Evolutionary conservation across 2,329 filamentous ascomycete genomes (phyloP).

Genomic region (Zasmidium angulare): DNA sequence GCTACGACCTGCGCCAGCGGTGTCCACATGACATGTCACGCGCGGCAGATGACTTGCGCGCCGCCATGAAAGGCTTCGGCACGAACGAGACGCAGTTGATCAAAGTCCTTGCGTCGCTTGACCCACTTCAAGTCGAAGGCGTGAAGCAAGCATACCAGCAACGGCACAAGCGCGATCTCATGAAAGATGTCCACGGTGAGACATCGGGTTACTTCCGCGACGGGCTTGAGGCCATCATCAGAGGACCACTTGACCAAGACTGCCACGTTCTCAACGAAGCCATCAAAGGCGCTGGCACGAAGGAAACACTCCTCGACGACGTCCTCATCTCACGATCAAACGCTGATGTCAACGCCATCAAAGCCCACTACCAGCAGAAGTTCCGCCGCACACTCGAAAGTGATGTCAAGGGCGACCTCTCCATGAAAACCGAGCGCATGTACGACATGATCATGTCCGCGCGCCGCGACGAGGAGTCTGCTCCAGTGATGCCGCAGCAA

Average conservation of each 20-base stretch:
- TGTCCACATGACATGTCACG: slow-evolving; percentile 65
- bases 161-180: slow-evolving; percentile 65
- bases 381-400: slow-evolving; percentile 67
- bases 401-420: slow-evolving; percentile 76
- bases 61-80: slow-evolving; percentile 91
- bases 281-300: slow-evolving; percentile 79
- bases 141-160: slow-evolving; percentile 67
- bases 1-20: slow-evolving; percentile 71
- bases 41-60: slow-evolving; percentile 70
- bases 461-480: slow-evolving; percentile 72
- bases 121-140: slow-evolving; percentile 73
- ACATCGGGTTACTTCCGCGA: slow-evolving; percentile 70
- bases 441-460: slow-evolving; percentile 80
- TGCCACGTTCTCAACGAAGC: slow-evolving; percentile 68
- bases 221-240: slow-evolving; percentile 71
- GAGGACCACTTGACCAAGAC: slow-evolving; percentile 78
- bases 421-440: slow-evolving; percentile 79
- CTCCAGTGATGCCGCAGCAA: slow-evolving; percentile 69
- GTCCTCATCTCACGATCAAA: slow-evolving; percentile 80
- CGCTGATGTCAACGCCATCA: slow-evolving; percentile 85
- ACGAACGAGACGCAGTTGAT: slow-evolving; percentile 82
- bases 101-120: slow-evolving; percentile 66
- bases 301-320: slow-evolving; percentile 83
- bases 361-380: slow-evolving; percentile 68
- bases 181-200: slow-evolving; percentile 75